Base-by-base conservation (phyloP, 192 early-diverging fungal genomes). In the Geosiphon pyriformis region DNA sequence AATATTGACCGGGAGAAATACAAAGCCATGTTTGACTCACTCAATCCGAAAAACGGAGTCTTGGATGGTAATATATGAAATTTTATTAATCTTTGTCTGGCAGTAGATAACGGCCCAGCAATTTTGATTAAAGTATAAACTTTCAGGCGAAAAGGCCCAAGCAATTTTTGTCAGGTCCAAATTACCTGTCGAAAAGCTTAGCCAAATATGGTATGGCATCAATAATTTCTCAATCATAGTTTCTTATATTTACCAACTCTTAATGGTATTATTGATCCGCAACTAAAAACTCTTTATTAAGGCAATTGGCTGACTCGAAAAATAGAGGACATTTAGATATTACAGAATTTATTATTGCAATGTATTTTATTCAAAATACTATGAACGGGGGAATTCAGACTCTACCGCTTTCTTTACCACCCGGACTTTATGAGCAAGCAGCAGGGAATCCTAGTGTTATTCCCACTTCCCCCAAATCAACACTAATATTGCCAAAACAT, bases 321-420 rank as follows among this genome's bases (percentile, higher is more conserved):
- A 63, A 75, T 0, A 74, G 85, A 22, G 90, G 90, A 49, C 82
- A 85, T 56, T 72, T 98, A 32, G 83, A 86, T 59, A 77, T 91
- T 56, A 76, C 84, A 8, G 92, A 95, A 71, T 98, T 98, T 73
- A 82, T 89, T 47, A 85, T 92, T 55, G 93, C 92, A 37, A 96
- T 98, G 94, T 83, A 86, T 69, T 88, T 92, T 64, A 87, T 98
- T 59, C 83, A 88, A 18, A 82, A 86, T 59, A 75, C 89, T 20
- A 93, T 92, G 85, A 84, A 89, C 57, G 89, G 88, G 31, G 80
- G 80, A 20, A 75, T 85, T 33, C 70, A 77, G 46, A 76, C 78
- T 27, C 77, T 95, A n/a, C 95, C 95, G 15, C 51, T 78, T 4
- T 61, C 74, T 4, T 74, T 94, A 20, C 91, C 95, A 11, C 71